Base-by-base conservation (phyloP, 441 rosid species). In the Bruguiera hainesii region DNA sequence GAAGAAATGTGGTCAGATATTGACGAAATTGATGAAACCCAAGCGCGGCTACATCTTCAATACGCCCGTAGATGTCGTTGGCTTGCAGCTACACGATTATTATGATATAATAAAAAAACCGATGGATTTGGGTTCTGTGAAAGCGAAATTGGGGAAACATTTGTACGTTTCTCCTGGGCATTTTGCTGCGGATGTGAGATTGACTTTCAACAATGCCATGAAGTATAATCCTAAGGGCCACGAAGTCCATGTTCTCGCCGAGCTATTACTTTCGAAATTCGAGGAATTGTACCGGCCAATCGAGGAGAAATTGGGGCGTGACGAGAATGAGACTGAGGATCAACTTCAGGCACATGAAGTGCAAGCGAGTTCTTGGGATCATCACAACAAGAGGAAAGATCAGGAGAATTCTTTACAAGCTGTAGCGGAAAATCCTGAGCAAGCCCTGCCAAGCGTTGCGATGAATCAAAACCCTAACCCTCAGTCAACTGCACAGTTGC, bases 91-190 rank as follows among this genome's bases (percentile, higher is more conserved):
- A 16, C 91, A 90, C 42, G 98, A 92, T 78, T 93, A 90, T 70
- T 58, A 72, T 39, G 82, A 84, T 30, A 71, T 92, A 37, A 85
- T 92, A 64, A 89, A 83, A 79, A 70, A 67, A 9, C 98, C 98
- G 5, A 92, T 92, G 98, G 98, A 92, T 85, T 91, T 92, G 25
- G 98, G 98, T 4, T 82, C 96, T 1, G 91, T 92, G 23, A 92
- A 87, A 77, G 65, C 80, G 37, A 89, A 81, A 70, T 76, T 92
- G 48, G 70, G 73, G 5, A 82, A 83, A 71, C 78, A 81, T 64
- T 29, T 78, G 63, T 92, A 89, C 51, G 72, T 67, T 31, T 84
- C 91, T 9, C 98, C 96, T 0, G 16, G 50, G 37, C 88, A 87
- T 70, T 94, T 94, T 29, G 99, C 98, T 0, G 75, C 82, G 0